These are phyloP conservation scores for Skeletonema grethae DNA, from an alignment of 108 stramenopile genomes.

Conservation along the genomic window DNA sequence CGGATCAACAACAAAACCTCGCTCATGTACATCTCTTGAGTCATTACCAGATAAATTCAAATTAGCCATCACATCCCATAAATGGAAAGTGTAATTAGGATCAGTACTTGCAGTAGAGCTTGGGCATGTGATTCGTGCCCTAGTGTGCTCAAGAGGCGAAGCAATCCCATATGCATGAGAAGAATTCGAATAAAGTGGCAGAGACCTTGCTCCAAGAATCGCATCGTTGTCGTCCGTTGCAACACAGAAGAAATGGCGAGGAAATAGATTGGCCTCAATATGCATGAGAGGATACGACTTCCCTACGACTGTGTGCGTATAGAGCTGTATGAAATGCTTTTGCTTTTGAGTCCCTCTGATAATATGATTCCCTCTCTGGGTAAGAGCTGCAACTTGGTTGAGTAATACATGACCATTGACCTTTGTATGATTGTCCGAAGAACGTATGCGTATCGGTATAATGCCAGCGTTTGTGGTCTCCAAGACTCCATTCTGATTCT, in stretches of 20 bases:
- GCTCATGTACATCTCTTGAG: neutral
- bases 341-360: neutral
- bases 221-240: neutral
- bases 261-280: neutral
- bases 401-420: neutral
- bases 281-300: neutral
- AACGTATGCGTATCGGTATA: neutral
- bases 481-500: neutral
- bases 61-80: neutral
- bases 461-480: neutral
- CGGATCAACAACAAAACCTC: conserved; percentile 1
- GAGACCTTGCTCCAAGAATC: neutral
- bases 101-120: neutral
- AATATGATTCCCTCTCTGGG: neutral
- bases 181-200: neutral
- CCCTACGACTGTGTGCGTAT: neutral
- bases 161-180: neutral
- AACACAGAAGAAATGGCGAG: neutral
- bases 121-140: neutral
- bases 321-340: neutral
- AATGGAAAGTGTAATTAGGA: neutral
- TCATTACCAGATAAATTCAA: neutral
- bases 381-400: neutral
- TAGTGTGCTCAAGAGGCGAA: neutral
- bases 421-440: neutral